Evolutionary conservation across 805 yeast species (phyloP).

Genomic region (Helenozyma baotianmanensis): DNA sequence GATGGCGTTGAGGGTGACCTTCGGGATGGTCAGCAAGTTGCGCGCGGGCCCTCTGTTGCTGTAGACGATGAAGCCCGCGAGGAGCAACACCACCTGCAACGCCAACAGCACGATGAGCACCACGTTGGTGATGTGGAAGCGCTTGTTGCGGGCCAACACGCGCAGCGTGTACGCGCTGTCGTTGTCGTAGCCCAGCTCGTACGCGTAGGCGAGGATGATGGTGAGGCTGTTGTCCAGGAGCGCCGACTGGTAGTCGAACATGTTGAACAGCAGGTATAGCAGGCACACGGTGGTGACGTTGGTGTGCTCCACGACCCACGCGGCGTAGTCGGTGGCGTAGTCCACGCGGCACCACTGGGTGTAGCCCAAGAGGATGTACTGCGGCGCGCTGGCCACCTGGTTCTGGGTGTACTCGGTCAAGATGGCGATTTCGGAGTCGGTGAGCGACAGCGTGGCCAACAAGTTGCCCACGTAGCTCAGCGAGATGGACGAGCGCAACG

Average conservation of each 20-base stretch:
- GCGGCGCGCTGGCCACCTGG: slow-evolving; percentile 47
- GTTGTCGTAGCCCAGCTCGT: slow-evolving; percentile 17
- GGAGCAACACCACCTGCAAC: slow-evolving; percentile 25
- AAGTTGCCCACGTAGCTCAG: slow-evolving; percentile 11
- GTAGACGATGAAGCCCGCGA: slow-evolving; percentile 33
- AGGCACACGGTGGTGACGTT: slow-evolving; percentile 7
- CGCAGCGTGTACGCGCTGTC: slow-evolving; percentile 9
- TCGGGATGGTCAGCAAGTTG: slow-evolving; percentile 31
- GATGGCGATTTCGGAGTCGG: slow-evolving; percentile 46
- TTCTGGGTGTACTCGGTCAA: slow-evolving; percentile 42
- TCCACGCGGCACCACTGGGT: slow-evolving; percentile 8
- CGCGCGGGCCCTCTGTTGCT: slow-evolving; percentile 27
- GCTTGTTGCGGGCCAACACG: slow-evolving; percentile 13
- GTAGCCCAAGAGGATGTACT: slow-evolving; percentile 29
- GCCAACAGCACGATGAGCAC: slow-evolving; percentile 24
- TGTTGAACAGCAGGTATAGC: slow-evolving; percentile 8
- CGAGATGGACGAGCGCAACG: slow-evolving; percentile 16
- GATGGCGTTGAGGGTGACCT: slow-evolving; percentile 29
- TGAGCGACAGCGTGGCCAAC: slow-evolving; percentile 27
- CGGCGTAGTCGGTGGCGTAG: slow-evolving; percentile 7
- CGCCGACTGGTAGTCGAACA: slow-evolving; percentile 44
- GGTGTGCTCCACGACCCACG: background rate
- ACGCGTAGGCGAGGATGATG: slow-evolving; percentile 47
- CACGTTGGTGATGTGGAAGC: slow-evolving; percentile 22
- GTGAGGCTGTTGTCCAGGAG: slow-evolving; percentile 37